A percentile compares a stretch with the other conserved stretches of the same genome.
Evolutionary conservation across 1,284 basidiomycete species (phyloP).

Genomic region (Fomitopsis pinicola): DNA sequence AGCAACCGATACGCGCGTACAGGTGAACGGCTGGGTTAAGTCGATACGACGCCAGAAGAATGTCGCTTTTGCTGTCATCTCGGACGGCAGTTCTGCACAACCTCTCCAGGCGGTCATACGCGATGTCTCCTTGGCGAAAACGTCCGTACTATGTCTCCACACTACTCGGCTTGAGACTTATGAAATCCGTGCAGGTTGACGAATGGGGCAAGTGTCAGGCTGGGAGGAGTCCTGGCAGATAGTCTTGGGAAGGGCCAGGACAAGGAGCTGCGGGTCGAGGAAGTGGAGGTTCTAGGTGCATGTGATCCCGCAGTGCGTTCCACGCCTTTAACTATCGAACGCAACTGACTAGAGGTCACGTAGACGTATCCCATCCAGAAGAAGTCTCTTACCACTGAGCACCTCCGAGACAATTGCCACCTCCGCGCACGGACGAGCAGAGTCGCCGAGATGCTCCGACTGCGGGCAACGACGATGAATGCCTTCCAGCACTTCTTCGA

Average conservation of each 20-base stretch:
- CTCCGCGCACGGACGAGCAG: slow-evolving; percentile 75
- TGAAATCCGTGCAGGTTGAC: slow-evolving; percentile 41
- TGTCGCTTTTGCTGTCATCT: slow-evolving; percentile 78
- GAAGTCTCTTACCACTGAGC: slow-evolving; percentile 68
- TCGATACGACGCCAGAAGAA: slow-evolving; percentile 84
- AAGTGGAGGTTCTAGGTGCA: slow-evolving; percentile 63
- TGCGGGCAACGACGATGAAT: slow-evolving; percentile 57
- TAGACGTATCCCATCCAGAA: slow-evolving; percentile 88
- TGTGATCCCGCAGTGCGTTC: slow-evolving; percentile 69
- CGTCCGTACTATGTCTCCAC: slow-evolving; percentile 26
- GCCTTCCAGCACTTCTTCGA: slow-evolving; percentile 64
- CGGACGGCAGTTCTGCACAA: slow-evolving; percentile 70
- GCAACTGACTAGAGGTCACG: background rate
- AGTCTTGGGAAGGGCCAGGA: slow-evolving; percentile 71
- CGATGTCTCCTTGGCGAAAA: slow-evolving; percentile 37
- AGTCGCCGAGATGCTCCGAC: slow-evolving; percentile 69
- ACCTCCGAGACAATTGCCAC: slow-evolving; percentile 81
- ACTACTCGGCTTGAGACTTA: too few species aligned
- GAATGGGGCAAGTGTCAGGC: slow-evolving; percentile 68
- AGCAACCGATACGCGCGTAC: slow-evolving; percentile 18
- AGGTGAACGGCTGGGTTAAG: slow-evolving; percentile 78
- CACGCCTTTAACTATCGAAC: background rate
- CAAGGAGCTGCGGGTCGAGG: slow-evolving; percentile 70
- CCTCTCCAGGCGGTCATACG: slow-evolving; percentile 78
- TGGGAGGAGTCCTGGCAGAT: slow-evolving; percentile 61